Evolutionary conservation across 169 alveolate species (phyloP).

Genomic region (Plasmodium fragile): DNA sequence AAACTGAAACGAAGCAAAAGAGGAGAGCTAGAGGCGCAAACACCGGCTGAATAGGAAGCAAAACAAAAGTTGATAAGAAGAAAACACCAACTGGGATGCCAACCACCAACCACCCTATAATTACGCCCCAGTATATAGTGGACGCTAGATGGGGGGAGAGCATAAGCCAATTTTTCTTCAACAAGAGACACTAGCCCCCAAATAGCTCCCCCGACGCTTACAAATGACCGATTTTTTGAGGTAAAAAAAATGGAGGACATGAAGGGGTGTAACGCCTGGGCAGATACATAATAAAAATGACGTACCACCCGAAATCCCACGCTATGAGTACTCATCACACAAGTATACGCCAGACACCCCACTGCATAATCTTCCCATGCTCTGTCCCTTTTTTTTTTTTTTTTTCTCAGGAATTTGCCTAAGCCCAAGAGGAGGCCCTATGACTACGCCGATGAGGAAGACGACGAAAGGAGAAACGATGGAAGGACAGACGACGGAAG

Average conservation of each 20-base stretch:
- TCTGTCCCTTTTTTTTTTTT: background rate
- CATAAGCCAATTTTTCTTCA: background rate
- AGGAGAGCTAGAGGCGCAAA: background rate
- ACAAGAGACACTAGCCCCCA: background rate
- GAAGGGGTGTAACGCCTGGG: background rate
- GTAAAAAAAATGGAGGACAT: background rate
- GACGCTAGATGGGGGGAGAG: background rate
- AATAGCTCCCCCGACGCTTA: background rate
- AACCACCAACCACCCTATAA: background rate
- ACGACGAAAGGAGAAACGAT: background rate
- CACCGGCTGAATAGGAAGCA: background rate
- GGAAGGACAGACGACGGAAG: background rate
- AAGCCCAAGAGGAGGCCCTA: constrained; percentile 26
- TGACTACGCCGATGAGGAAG: background rate
- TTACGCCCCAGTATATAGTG: background rate
- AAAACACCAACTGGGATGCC: background rate
- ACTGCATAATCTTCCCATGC: background rate
- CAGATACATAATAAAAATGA: background rate
- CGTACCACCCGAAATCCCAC: background rate
- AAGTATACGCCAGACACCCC: background rate
- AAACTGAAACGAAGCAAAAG: background rate
- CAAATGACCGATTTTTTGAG: constrained; percentile 71
- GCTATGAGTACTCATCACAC: background rate
- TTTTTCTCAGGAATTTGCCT: constrained; percentile 39
- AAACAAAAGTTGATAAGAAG: no score